phyloP scores from a whole-genome alignment of 371 early-diverging fungal genomes.

The Lichtheimia corymbifera region DNA sequence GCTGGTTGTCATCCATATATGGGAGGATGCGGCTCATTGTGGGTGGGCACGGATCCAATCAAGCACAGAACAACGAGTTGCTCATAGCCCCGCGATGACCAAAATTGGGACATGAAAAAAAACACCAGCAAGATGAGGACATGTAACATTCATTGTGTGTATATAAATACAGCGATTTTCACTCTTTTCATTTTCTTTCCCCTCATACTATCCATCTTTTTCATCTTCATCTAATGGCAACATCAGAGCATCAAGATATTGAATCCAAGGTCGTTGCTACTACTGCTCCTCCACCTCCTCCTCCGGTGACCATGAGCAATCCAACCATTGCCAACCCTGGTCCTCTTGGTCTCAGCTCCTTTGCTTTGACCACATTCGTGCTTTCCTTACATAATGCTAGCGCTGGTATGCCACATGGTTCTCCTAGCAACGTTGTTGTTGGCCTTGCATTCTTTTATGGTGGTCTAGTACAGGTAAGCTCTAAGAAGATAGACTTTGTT shows the following conservation, averaged over 20 bases:
- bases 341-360: slow-evolving; percentile 75
- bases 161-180: slow-evolving; percentile 11
- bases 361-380: slow-evolving; percentile 81
- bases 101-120: neutral
- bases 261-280: slow-evolving; percentile 4
- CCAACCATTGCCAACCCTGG: slow-evolving; percentile 66
- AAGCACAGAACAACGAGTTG: neutral
- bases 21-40: slow-evolving; percentile 3
- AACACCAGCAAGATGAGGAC: neutral
- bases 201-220: neutral
- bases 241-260: slow-evolving; percentile 12
- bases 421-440: slow-evolving; percentile 60
- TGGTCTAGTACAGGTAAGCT: slow-evolving; percentile 72
- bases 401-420: slow-evolving; percentile 60
- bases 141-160: neutral
- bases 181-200: slow-evolving; percentile 1
- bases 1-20: neutral
- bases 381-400: slow-evolving; percentile 69
- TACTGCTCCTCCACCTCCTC: neutral
- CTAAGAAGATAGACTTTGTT: neutral
- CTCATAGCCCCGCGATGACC: neutral
- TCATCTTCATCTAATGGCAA: neutral
- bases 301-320: slow-evolving; percentile 11
- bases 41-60: neutral
- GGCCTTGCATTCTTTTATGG: slow-evolving; percentile 83